Evolutionary conservation across 208 protist genomes (phyloP), one percentile per base, ranked within the genome.

Genomic region (Trypanosoma melophagium): DNA sequence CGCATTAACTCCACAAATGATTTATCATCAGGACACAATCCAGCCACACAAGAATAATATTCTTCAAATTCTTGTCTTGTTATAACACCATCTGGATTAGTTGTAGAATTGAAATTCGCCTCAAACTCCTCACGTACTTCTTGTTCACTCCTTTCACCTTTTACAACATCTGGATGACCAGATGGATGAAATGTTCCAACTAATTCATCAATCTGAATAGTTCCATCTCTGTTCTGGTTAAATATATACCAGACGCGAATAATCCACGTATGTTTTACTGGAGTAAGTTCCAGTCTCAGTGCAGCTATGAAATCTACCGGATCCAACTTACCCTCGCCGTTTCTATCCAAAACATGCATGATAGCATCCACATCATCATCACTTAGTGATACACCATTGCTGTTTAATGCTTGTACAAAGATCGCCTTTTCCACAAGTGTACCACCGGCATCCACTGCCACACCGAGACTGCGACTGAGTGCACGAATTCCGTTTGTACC

Each of bases 11-110:
- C 73, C 12, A 89, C 64, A 61, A 94, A 96, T 8, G 28, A 41
- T 19, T 81, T 71, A 64, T 96, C 91, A 60, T 84, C 71, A 57
- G 57, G 69, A 69, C 64, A 81, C 7, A 71, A 40, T 13, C 67
- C 71, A 16, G 85, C 87, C 5, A 96, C 67, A 21, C 84, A 87
- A 10, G 76, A 69, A 71, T 87, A 93, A 71, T 94, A 94, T 79
- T 96, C 74, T 62, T 86, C 71, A 50, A 94, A 94, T 71, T 96
- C 91, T 60, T 94, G 84, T 51, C 67, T 69, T 21, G 80, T 89
- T 22, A 96, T 69, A 19, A 66, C 51, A 14, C 91, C 89, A 55
- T 88, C 81, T 3, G 91, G 88, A 66, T 96, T 96, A 0, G 91
- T 94, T 12, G n/a, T 64, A n/a, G 61, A 71, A 77, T 83, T 93